These are phyloP conservation scores for Salix dunnii DNA, from an alignment of 345 rosid genomes.

Conservation along the genomic window DNA sequence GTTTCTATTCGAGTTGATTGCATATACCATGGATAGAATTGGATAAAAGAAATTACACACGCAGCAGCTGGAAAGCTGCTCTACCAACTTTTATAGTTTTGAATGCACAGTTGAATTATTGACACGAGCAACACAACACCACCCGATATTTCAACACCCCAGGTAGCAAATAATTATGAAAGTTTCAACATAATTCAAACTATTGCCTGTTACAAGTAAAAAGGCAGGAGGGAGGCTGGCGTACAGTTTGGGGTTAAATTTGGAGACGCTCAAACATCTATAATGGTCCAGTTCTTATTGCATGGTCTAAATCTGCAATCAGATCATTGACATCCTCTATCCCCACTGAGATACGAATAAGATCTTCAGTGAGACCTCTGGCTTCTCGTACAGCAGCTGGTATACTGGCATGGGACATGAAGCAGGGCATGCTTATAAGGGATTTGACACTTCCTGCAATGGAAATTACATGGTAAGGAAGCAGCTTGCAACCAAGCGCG, in stretches of 20 bases:
- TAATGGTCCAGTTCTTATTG: conserved; percentile 59
- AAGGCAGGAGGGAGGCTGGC: neutral
- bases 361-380: conserved; percentile 91
- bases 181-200: neutral
- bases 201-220: neutral
- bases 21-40: neutral
- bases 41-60: neutral
- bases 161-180: neutral
- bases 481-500: neutral
- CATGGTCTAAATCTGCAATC: conserved; percentile 73
- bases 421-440: conserved; percentile 96
- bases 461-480: neutral
- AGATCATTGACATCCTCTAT: conserved; percentile 90
- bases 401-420: conserved; percentile 97
- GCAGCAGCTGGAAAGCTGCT: neutral
- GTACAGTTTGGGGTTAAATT: too few species aligned
- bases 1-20: neutral
- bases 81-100: neutral
- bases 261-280: conserved; percentile 14
- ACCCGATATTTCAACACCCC: neutral
- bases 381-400: conserved; percentile 77
- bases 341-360: conserved; percentile 82
- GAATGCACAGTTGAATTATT: neutral
- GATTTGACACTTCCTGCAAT: conserved; percentile 85
- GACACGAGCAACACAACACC: too few species aligned